Evolutionary conservation across 139 green algal genomes (phyloP).

Genomic region (Chlamydomonas applanata): DNA sequence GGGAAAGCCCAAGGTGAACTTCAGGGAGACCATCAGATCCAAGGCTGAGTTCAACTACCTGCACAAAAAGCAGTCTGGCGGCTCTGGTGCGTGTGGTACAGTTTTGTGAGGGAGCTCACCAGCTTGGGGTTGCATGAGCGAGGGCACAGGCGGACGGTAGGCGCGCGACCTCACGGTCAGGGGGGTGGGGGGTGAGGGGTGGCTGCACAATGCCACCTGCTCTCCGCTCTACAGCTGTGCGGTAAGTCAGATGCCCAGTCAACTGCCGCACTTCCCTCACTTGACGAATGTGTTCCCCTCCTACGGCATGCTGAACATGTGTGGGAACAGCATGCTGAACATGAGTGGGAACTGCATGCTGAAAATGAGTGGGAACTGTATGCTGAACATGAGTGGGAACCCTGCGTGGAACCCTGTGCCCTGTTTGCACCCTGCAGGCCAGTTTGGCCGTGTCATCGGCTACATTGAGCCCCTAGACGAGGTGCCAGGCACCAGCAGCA

Average conservation of each 20-base stretch:
- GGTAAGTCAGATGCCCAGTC: no score
- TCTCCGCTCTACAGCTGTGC: no score
- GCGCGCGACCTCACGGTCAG: not conserved
- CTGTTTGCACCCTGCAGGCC: constrained; percentile 41
- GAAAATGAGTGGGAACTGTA: no score
- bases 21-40: constrained; percentile 84
- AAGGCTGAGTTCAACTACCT: constrained; percentile 93
- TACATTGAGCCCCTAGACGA: constrained; percentile 49
- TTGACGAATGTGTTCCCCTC: no score
- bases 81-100: constrained; percentile 17
- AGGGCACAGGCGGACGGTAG: not conserved
- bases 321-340: no score
- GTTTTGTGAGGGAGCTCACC: not conserved
- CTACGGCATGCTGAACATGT: no score
- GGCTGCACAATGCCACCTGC: no score
- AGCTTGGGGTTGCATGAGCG: not conserved
- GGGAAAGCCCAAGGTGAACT: constrained; percentile 95
- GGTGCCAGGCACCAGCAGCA: constrained; percentile 13
- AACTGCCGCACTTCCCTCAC: no score
- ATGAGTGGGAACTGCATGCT: no score
- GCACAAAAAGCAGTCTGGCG: constrained; percentile 98
- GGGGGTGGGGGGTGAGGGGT: no score
- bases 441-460: constrained; percentile 74
- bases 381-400: no score
- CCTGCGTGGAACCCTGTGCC: no score